Percentiles rank a stretch among this genome's conserved stretches.
phyloP scores from a whole-genome alignment of 129 eudicot species.

The Helichrysum umbraculigerum region DNA sequence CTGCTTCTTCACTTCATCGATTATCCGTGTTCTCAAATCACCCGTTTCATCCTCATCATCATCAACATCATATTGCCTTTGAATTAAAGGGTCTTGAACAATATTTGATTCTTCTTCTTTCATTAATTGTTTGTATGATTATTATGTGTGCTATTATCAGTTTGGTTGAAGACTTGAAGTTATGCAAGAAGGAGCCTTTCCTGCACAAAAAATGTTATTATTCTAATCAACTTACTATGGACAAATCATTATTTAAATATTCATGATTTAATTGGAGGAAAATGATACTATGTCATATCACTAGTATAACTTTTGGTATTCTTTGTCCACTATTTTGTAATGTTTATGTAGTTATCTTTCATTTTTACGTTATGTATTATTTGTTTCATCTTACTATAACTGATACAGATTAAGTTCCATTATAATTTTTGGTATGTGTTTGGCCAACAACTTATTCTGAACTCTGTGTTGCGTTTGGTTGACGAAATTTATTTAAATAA shows the following conservation, averaged over 20 bases:
- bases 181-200: slow-evolving; percentile 9
- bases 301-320: too few species aligned
- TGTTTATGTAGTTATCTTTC: too few species aligned
- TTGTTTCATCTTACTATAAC: too few species aligned
- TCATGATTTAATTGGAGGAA: not conserved
- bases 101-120: slow-evolving; percentile 31
- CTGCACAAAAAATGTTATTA: not conserved
- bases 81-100: slow-evolving; percentile 36
- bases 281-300: slow-evolving; percentile 13
- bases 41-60: slow-evolving; percentile 22
- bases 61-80: slow-evolving; percentile 24
- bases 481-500: too few species aligned
- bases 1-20: slow-evolving; percentile 60
- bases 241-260: slow-evolving; percentile 7
- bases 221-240: not conserved
- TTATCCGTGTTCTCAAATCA: slow-evolving; percentile 29
- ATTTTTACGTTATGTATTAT: too few species aligned
- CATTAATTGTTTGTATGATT: slow-evolving; percentile 24
- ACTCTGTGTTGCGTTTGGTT: too few species aligned
- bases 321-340: too few species aligned
- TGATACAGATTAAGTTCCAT: too few species aligned
- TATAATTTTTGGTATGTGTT: too few species aligned
- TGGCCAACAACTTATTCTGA: too few species aligned
- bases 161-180: not conserved
- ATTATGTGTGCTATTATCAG: not conserved